Evolutionary conservation across 192 early-diverging fungal genomes (phyloP).

Genomic region (Bifiguratus adelaidae): DNA sequence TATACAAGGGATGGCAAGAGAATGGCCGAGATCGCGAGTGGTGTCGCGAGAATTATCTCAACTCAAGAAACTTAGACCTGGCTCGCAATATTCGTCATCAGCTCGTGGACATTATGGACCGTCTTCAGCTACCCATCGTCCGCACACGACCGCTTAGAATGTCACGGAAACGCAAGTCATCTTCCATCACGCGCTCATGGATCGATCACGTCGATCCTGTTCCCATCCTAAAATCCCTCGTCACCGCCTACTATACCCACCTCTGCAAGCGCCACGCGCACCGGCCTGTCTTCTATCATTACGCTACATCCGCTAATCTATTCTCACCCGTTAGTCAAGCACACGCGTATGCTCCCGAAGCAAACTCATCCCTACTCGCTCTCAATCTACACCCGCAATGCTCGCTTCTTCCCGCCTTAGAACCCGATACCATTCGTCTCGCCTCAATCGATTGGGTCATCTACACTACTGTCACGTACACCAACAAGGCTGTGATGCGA

Average conservation of each 20-base stretch:
- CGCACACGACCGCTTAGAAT: neutral
- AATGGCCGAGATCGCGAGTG: slow-evolving; percentile 54
- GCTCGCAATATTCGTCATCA: slow-evolving; percentile 84
- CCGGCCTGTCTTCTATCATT: slow-evolving; percentile 43
- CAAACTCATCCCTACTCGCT: slow-evolving; percentile 85
- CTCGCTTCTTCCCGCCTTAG: slow-evolving; percentile 72
- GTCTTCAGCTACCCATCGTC: slow-evolving; percentile 39
- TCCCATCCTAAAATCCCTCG: slow-evolving; percentile 78
- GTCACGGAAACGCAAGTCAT: slow-evolving; percentile 38
- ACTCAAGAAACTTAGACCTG: slow-evolving; percentile 67
- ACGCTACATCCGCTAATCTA: too few relatives aligned
- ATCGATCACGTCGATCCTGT: slow-evolving; percentile 38
- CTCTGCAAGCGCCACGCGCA: slow-evolving; percentile 84
- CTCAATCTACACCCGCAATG: slow-evolving; percentile 87
- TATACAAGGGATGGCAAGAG: slow-evolving; percentile 72
- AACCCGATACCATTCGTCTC: slow-evolving; percentile 20
- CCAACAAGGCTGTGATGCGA: slow-evolving; percentile 94
- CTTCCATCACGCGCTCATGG: too few relatives aligned
- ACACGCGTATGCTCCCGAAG: slow-evolving; percentile 32
- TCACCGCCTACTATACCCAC: slow-evolving; percentile 87
- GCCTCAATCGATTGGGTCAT: slow-evolving; percentile 83
- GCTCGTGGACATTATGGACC: slow-evolving; percentile 78
- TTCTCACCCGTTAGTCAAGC: slow-evolving; percentile 24
- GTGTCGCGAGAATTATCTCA: slow-evolving; percentile 88
- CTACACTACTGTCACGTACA: slow-evolving; percentile 88